Percentiles rank a stretch among this genome's conserved stretches.
Evolutionary conservation across 192 early-diverging fungal genomes (phyloP).

Genomic region (Entomortierella lignicola): DNA sequence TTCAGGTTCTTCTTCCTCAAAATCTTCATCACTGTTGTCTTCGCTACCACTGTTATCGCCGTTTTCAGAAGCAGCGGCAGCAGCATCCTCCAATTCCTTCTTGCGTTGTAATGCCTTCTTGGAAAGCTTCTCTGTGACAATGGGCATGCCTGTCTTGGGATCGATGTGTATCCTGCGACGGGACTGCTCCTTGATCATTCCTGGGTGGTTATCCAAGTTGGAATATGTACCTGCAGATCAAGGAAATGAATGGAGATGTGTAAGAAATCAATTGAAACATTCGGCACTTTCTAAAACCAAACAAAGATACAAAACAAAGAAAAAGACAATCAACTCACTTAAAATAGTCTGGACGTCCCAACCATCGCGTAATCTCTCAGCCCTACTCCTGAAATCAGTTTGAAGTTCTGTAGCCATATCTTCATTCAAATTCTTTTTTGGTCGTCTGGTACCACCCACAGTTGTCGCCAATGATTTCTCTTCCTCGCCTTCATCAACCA

Average conservation of each 20-base stretch:
- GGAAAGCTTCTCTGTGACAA: conserved; percentile 64
- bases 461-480: conserved; percentile 33
- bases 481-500: conserved; percentile 57
- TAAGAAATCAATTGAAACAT: neutral
- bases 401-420: conserved; percentile 64
- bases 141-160: conserved; percentile 78
- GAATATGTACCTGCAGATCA: conserved; percentile 76
- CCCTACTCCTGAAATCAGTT: conserved; percentile 56
- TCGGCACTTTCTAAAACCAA: too few species aligned
- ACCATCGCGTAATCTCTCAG: conserved; percentile 60
- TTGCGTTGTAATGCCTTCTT: conserved; percentile 46
- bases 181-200: conserved; percentile 76
- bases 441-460: conserved; percentile 50
- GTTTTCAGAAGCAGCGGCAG: conserved; percentile 37
- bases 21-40: neutral
- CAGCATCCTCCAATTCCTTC: conserved; percentile 32
- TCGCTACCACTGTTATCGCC: neutral
- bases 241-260: neutral
- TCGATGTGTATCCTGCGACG: conserved; percentile 73
- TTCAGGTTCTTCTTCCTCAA: conserved; percentile 50
- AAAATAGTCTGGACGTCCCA: conserved; percentile 97
- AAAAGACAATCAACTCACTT: conserved; percentile 45
- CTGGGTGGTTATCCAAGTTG: conserved; percentile 94
- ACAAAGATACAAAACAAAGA: neutral
- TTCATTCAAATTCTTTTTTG: conserved; percentile 63